Evolutionary conservation across 2,329 filamentous ascomycete genomes (phyloP), one percentile per base, ranked within the genome.

Genomic region (Bipolaris gigantea): DNA sequence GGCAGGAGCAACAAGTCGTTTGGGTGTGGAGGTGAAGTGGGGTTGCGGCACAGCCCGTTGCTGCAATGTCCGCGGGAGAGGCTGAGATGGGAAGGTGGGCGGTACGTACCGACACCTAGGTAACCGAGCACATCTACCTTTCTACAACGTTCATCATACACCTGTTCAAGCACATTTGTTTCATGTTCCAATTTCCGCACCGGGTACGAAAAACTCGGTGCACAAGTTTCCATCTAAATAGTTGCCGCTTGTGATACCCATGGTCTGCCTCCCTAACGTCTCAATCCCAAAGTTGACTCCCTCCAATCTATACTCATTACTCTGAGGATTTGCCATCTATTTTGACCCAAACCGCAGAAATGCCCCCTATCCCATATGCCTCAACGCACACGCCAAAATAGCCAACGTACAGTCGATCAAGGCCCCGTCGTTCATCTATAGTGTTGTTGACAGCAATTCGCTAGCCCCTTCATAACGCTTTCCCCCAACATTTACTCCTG

Each of bases 71-170:
- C 62, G 63, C 61, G 59, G 62, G 54, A 52, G 56, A 59, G 55
- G 40, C 45, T 58, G 25, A 43, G 50, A 57, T 52, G 46, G 63
- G 62, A 65, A 66, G 61, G 64, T 65, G 64, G 32, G 51, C 34
- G 40, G 40, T 16, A 23, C n/a, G 25, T 8, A 9, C 15, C 33
- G 21, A 35, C 18, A 46, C 15, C 19, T 40, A n/a, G 11, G 38
- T 21, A 19, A 13, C 5, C 3, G 16, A 36, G 18, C n/a, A n/a
- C 34, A 25, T 21, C 38, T 23, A 9, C 11, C 23, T 19, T 23
- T 21, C 38, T 30, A 30, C 8, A 23, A 40, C 8, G 16, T n/a
- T 23, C 2, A 25, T 40, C 18, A 18, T 9, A n/a, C 35, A 21
- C 35, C 2, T 16, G 9, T 34, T 13, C 16, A 19, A 39, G n/a